These are phyloP conservation scores for Trichoderma koningiopsis DNA, from an alignment of 2,329 filamentous ascomycete genomes.

Conservation along the genomic window DNA sequence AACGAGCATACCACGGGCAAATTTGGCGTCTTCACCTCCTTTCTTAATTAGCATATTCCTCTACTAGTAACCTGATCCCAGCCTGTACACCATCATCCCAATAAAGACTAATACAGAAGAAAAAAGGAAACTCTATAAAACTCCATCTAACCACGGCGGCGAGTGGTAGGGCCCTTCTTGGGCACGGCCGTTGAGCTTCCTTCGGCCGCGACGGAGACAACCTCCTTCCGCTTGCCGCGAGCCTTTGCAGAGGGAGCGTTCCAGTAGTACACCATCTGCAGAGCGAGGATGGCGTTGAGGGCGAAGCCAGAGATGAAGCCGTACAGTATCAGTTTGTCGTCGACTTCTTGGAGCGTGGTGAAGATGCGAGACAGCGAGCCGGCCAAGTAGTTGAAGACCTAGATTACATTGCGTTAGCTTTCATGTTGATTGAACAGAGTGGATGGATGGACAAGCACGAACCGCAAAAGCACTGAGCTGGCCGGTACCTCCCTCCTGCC, in stretches of 20 bases:
- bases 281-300: slow-evolving; percentile 84
- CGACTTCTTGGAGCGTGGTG: slow-evolving; percentile 95
- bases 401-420: slow-evolving; percentile 16
- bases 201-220: slow-evolving; percentile 34
- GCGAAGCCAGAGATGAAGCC: slow-evolving; percentile 88
- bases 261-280: slow-evolving; percentile 97
- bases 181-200: slow-evolving; percentile 38
- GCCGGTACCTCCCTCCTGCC: slow-evolving; percentile 81
- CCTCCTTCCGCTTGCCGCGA: slow-evolving; percentile 46
- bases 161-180: slow-evolving; percentile 48
- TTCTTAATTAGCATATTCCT: background rate
- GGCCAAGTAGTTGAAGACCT: slow-evolving; percentile 98
- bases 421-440: background rate
- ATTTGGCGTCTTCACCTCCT: background rate
- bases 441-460: background rate
- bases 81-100: slow-evolving; percentile 16
- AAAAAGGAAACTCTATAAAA: background rate
- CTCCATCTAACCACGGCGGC: slow-evolving; percentile 44
- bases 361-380: slow-evolving; percentile 95
- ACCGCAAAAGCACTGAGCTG: slow-evolving; percentile 97
- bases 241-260: slow-evolving; percentile 62
- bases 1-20: slow-evolving; percentile 6
- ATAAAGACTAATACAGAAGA: background rate
- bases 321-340: slow-evolving; percentile 94
- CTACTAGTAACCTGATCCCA: background rate